phyloP scores from a whole-genome alignment of 352 stramenopile species.

The Phytophthora pseudosyringae region DNA sequence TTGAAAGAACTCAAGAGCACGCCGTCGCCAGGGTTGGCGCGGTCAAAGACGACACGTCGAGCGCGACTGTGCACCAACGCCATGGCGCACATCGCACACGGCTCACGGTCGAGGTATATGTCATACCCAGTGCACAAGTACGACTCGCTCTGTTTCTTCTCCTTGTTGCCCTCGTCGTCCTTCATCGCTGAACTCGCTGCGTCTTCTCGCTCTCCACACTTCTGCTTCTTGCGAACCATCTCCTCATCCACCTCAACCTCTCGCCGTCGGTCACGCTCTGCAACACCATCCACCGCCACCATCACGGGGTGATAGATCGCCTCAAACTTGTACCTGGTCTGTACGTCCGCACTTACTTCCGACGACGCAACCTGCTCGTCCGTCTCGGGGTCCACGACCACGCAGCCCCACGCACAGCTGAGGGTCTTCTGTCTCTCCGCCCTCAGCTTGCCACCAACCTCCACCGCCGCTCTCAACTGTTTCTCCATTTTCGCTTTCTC shows the following conservation, averaged over 20 bases:
- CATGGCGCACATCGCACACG: conserved; percentile 92
- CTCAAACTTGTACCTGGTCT: conserved; percentile 45
- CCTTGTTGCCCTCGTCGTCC: conserved; percentile 5
- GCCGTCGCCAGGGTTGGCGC: conserved; percentile 59
- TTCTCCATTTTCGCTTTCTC: conserved; percentile 44
- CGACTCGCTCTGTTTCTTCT: conserved; percentile 45
- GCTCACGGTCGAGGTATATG: conserved; percentile 85
- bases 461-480: conserved; percentile 34
- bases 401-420: conserved; percentile 55
- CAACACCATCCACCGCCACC: conserved; percentile 70
- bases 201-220: conserved; percentile 19
- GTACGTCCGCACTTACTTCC: conserved; percentile 9
- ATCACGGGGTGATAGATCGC: conserved; percentile 75
- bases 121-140: conserved; percentile 92
- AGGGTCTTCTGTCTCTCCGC: conserved; percentile 15
- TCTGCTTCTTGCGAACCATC: conserved; percentile 47
- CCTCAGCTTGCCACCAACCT: conserved; percentile 26
- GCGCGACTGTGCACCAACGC: conserved; percentile 88
- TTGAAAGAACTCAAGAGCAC: conserved; percentile 66
- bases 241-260: conserved; percentile 25
- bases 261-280: conserved; percentile 58
- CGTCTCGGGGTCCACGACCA: conserved; percentile 57
- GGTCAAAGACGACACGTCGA: conserved; percentile 79
- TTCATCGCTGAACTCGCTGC: background rate
- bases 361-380: conserved; percentile 45